A percentile compares a stretch with the other conserved stretches of the same genome.
Conservation (phyloP, 2,329 filamentous ascomycete genomes). For the Apiospora rasikravindrae region DNA sequence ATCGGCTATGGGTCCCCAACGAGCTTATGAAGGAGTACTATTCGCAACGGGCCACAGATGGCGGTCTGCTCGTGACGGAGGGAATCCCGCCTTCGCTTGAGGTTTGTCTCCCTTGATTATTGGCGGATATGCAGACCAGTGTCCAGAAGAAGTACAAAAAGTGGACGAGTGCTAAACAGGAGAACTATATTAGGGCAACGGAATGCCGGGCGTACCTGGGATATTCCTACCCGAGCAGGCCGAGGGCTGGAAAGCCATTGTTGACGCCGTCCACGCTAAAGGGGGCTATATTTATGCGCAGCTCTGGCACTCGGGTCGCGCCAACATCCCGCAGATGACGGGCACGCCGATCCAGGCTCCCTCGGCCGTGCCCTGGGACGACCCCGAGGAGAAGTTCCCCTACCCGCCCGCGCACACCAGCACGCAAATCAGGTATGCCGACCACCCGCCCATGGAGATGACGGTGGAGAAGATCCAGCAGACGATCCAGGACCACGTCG, state of each 20-base stretch:
- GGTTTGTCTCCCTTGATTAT: slow-evolving; percentile 23
- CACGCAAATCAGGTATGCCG: slow-evolving; percentile 26
- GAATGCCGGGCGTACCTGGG: slow-evolving; percentile 54
- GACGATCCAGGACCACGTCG: slow-evolving; percentile 34
- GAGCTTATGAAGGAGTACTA: slow-evolving; percentile 50
- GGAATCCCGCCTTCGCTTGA: slow-evolving; percentile 53
- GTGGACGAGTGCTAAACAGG: background rate
- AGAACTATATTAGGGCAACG: slow-evolving; percentile 22
- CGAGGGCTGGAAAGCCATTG: slow-evolving; percentile 61
- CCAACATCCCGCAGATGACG: slow-evolving; percentile 29
- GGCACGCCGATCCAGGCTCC: slow-evolving; percentile 25
- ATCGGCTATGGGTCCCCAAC: slow-evolving; percentile 54
- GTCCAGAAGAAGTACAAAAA: background rate
- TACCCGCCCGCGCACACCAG: slow-evolving; percentile 27
- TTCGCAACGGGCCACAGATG: slow-evolving; percentile 44
- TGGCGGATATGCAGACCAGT: background rate
- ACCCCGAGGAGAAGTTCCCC: slow-evolving; percentile 28
- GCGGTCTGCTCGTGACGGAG: slow-evolving; percentile 51
- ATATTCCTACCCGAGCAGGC: slow-evolving; percentile 60
- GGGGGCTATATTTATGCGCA: slow-evolving; percentile 63
- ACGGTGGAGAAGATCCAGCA: slow-evolving; percentile 37
- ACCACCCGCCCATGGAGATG: slow-evolving; percentile 46
- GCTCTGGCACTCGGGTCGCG: slow-evolving; percentile 64
- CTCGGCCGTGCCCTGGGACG: slow-evolving; percentile 26
- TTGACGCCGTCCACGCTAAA: slow-evolving; percentile 63